phyloP scores from a whole-genome alignment of 2,329 filamentous ascomycete species.

The Cladophialophora yegresii region DNA sequence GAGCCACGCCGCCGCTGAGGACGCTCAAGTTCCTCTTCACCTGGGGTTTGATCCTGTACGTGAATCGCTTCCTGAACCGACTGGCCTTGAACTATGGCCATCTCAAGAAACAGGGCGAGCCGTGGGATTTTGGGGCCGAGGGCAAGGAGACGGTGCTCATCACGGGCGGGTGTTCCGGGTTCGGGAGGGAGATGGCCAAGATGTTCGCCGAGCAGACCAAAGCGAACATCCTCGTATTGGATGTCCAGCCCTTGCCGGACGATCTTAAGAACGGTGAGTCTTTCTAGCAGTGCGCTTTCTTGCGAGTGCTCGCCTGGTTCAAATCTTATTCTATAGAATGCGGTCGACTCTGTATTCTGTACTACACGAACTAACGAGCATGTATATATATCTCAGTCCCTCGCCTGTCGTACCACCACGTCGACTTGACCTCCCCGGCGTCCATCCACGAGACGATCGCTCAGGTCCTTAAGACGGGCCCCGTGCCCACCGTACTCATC shows the following conservation, averaged over 20 bases:
- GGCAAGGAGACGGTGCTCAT: slow-evolving; percentile 54
- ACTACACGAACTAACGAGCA: too few relatives aligned
- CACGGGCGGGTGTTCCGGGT: slow-evolving; percentile 68
- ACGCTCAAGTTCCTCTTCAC: slow-evolving; percentile 52
- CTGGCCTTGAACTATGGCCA: slow-evolving; percentile 50
- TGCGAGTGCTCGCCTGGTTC: background rate
- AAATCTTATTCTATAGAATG: too few relatives aligned
- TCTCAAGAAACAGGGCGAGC: slow-evolving; percentile 40
- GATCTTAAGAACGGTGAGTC: slow-evolving; percentile 33
- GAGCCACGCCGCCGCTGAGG: slow-evolving; percentile 21
- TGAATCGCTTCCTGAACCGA: slow-evolving; percentile 57
- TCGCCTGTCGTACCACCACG: slow-evolving; percentile 20
- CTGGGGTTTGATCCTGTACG: slow-evolving; percentile 53
- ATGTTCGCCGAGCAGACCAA: slow-evolving; percentile 62
- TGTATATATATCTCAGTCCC: too few relatives aligned
- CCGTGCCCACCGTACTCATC: slow-evolving; percentile 64
- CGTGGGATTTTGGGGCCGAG: slow-evolving; percentile 40
- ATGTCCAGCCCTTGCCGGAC: slow-evolving; percentile 53
- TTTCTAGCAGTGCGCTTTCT: background rate
- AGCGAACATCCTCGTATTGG: slow-evolving; percentile 70
- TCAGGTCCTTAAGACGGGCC: slow-evolving; percentile 51
- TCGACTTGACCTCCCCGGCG: slow-evolving; percentile 63
- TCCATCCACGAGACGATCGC: slow-evolving; percentile 58
- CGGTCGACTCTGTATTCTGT: too few relatives aligned
- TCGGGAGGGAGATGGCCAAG: slow-evolving; percentile 67